Conservation (phyloP, 352 stramenopile species). For the Phytophthora lateralis region DNA sequence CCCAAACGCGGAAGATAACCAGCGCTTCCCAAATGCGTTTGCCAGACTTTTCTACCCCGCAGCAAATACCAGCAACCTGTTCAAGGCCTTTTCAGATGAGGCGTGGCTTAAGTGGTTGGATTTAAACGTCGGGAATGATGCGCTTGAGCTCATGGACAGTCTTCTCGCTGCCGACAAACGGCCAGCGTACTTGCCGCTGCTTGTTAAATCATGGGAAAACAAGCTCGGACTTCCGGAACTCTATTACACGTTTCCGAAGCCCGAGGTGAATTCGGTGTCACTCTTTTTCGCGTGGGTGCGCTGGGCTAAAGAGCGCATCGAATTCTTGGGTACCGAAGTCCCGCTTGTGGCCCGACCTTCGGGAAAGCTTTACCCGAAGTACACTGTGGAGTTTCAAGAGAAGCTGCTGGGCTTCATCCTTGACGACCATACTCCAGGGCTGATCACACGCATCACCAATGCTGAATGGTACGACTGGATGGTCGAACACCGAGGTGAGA, state of each 20-base stretch:
- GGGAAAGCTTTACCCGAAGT: conserved; percentile 69
- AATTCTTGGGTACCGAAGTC: conserved; percentile 53
- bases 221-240: conserved; percentile 54
- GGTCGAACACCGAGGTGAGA: conserved; percentile 54
- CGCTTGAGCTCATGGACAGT: conserved; percentile 41
- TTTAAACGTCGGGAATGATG: conserved; percentile 63
- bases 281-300: conserved; percentile 83
- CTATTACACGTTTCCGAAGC: conserved; percentile 73
- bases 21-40: conserved; percentile 66
- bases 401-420: conserved; percentile 57
- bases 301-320: conserved; percentile 80
- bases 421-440: conserved; percentile 56
- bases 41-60: conserved; percentile 58
- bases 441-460: conserved; percentile 62
- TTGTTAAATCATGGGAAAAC: conserved; percentile 69
- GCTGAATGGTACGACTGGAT: conserved; percentile 80
- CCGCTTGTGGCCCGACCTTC: conserved; percentile 45
- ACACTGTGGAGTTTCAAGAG: conserved; percentile 62
- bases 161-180: conserved; percentile 31
- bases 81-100: conserved; percentile 57
- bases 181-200: conserved; percentile 62
- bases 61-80: conserved; percentile 56
- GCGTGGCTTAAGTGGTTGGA: conserved; percentile 69
- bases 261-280: conserved; percentile 56
- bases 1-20: conserved; percentile 52